Percentiles rank a stretch among this genome's conserved stretches.
These are phyloP conservation scores for Plectranthus barbatus DNA, from an alignment of 257 asterid species.

Conservation along the genomic window DNA sequence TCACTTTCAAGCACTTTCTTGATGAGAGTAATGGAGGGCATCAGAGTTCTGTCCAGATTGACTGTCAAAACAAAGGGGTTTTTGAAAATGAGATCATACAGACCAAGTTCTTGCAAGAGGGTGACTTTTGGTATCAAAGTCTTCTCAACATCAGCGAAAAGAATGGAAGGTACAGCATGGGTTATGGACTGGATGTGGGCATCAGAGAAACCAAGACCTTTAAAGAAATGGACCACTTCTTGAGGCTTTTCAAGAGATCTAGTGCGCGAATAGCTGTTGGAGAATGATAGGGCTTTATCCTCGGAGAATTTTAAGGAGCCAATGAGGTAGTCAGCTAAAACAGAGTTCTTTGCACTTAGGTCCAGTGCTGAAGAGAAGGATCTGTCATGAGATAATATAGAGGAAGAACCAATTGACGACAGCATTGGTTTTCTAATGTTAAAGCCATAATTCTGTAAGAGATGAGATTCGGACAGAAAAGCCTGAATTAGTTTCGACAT, in stretches of 20 bases:
- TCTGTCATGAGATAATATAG: background rate
- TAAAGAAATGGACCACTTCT: constrained; percentile 3
- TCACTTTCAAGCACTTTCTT: constrained; percentile 12
- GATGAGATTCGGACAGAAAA: background rate
- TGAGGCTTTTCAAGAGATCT: constrained; percentile 3
- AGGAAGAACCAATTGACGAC: background rate
- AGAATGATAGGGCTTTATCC: background rate
- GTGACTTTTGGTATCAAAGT: constrained; percentile 28
- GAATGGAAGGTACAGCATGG: constrained; percentile 5
- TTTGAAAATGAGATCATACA: constrained; percentile 18
- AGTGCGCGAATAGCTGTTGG: background rate
- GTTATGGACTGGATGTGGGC: constrained; percentile 8
- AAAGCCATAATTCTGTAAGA: background rate
- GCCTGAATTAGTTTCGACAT: background rate
- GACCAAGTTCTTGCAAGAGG: constrained; percentile 26
- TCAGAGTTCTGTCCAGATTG: constrained; percentile 17
- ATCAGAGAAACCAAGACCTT: constrained; percentile 6
- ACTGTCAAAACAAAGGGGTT: constrained; percentile 8
- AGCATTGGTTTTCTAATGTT: background rate
- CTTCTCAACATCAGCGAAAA: constrained; percentile 18
- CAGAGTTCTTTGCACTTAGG: background rate
- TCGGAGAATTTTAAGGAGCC: constrained; percentile 7
- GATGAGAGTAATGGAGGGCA: constrained; percentile 16
- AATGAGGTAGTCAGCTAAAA: constrained; percentile 1
- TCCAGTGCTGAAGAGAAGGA: background rate